phyloP scores from a whole-genome alignment of 768 basidiomycete species.

The Xerocomellus chrysenteron region DNA sequence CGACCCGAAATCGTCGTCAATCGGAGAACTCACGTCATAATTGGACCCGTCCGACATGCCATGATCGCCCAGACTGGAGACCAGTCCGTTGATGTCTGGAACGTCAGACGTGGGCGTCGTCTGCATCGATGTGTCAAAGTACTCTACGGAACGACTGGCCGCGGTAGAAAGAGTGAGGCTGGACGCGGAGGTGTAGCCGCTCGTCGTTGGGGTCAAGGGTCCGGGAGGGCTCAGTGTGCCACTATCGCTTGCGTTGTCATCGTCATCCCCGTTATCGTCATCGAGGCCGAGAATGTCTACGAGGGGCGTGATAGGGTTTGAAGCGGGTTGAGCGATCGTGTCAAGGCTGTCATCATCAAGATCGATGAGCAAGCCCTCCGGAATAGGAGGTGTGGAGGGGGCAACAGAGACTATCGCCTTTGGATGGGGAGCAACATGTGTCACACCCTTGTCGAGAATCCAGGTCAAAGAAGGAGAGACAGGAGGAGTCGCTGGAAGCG shows the following conservation, averaged over 20 bases:
- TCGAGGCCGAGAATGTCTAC: slow-evolving; percentile 27
- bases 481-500: slow-evolving; percentile 34
- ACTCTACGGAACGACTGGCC: slow-evolving; percentile 25
- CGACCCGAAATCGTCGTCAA: slow-evolving; percentile 22
- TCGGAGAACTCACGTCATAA: slow-evolving; percentile 59
- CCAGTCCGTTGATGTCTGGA: slow-evolving; percentile 65
- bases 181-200: slow-evolving; percentile 27
- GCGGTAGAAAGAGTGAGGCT: slow-evolving; percentile 28
- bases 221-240: slow-evolving; percentile 33
- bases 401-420: slow-evolving; percentile 19
- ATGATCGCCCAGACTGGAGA: slow-evolving; percentile 53
- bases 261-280: slow-evolving; percentile 17
- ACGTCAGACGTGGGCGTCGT: slow-evolving; percentile 35
- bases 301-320: slow-evolving; percentile 15
- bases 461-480: slow-evolving; percentile 34
- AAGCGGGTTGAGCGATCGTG: slow-evolving; percentile 4
- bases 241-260: slow-evolving; percentile 30
- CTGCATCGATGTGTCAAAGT: slow-evolving; percentile 27
- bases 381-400: slow-evolving; percentile 37
- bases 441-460: slow-evolving; percentile 32
- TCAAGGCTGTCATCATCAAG: slow-evolving; percentile 44
- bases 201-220: slow-evolving; percentile 32
- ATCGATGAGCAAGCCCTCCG: slow-evolving; percentile 57
- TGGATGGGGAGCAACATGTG: slow-evolving; percentile 9
- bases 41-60: slow-evolving; percentile 46